Evolutionary conservation across 1,284 basidiomycete genomes (phyloP).

Genomic region (Cutaneotrichosporon arboriforme): DNA sequence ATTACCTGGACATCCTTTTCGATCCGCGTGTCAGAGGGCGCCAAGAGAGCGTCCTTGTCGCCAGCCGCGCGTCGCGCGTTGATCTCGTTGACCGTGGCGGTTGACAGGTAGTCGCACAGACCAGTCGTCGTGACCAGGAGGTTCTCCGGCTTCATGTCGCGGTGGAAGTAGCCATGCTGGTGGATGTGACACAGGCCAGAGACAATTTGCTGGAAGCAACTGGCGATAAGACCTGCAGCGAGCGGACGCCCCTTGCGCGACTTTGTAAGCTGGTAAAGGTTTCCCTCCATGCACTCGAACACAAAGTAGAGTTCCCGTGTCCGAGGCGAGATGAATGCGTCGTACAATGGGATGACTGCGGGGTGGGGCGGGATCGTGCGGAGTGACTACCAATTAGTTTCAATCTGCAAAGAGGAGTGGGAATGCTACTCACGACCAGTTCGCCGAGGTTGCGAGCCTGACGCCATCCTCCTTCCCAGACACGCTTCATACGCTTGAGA

Average conservation of each 20-base stretch:
- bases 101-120: conserved; percentile 82
- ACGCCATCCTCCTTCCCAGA: conserved; percentile 94
- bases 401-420: background rate
- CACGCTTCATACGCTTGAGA: conserved; percentile 97
- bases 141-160: conserved; percentile 99
- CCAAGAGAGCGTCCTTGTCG: background rate
- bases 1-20: conserved; percentile 95
- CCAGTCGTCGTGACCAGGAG: conserved; percentile 99
- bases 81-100: conserved; percentile 30
- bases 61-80: conserved; percentile 21
- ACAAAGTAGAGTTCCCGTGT: conserved; percentile 97
- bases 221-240: conserved; percentile 89
- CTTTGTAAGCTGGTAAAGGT: conserved; percentile 98
- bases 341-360: conserved; percentile 97
- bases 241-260: conserved; percentile 88
- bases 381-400: conserved; percentile 64
- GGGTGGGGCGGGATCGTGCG: conserved; percentile 90
- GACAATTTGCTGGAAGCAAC: conserved; percentile 90
- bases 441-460: conserved; percentile 95
- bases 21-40: conserved; percentile 1
- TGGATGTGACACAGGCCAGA: conserved; percentile 91
- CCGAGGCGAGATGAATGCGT: conserved; percentile 90
- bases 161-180: conserved; percentile 88
- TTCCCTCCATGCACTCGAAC: conserved; percentile 99
- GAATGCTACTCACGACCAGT: conserved; percentile 64